Percentiles rank a stretch among this genome's conserved stretches.
Conservation (phyloP, 345 rosid genomes). For the Lenwebbia sp. region DNA sequence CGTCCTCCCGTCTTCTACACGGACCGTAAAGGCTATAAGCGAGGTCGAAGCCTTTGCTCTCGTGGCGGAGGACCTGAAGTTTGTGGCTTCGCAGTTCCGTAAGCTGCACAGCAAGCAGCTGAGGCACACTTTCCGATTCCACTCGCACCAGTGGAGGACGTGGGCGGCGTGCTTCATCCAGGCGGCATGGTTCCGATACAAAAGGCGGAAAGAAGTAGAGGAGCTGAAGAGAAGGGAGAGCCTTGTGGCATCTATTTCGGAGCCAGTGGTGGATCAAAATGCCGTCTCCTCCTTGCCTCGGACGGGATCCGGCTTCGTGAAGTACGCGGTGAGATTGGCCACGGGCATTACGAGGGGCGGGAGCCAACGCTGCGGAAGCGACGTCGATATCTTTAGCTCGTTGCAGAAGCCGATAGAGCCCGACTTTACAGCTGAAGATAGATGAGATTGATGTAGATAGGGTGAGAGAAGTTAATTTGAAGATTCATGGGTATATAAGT, state of each 20-base stretch:
- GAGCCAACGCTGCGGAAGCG: constrained; percentile 16
- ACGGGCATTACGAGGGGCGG: constrained; percentile 20
- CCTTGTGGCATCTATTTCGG: neutral
- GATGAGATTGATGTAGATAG: neutral
- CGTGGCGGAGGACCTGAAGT: constrained; percentile 33
- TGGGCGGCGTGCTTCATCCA: constrained; percentile 52
- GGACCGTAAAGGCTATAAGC: constrained; percentile 33
- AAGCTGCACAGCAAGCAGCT: constrained; percentile 35
- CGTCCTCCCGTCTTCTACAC: constrained; percentile 35
- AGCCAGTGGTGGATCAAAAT: neutral
- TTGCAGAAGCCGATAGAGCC: constrained; percentile 37
- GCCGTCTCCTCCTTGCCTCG: neutral
- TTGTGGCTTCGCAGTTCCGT: constrained; percentile 41
- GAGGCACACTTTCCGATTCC: constrained; percentile 32
- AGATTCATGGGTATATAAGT: neutral
- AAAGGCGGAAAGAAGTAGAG: constrained; percentile 19
- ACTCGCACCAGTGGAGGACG: constrained; percentile 48
- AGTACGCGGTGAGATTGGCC: constrained; percentile 9
- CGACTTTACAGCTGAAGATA: constrained; percentile 24
- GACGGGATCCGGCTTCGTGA: neutral
- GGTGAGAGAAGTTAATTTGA: neutral
- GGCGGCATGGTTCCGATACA: constrained; percentile 40
- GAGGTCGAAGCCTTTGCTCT: constrained; percentile 50
- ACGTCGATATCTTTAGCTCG: constrained; percentile 3
- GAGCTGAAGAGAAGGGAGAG: constrained; percentile 23